These are phyloP conservation scores for Stachybotrys elegans DNA, from an alignment of 2,329 filamentous ascomycete species.

Conservation along the genomic window DNA sequence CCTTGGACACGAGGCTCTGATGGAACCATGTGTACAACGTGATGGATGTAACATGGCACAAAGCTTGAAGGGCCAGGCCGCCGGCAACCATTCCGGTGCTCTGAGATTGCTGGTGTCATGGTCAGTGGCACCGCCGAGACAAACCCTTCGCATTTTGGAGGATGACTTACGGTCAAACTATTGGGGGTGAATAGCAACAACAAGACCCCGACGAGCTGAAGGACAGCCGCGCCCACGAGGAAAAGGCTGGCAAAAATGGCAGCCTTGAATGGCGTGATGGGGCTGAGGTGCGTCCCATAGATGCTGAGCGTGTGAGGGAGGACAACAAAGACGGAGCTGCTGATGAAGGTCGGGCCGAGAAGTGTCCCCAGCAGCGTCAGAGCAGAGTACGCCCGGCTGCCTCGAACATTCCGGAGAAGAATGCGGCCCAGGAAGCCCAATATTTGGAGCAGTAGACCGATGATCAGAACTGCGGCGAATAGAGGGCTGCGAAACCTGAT, in stretches of 20 bases:
- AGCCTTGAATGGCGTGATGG: conserved; percentile 27
- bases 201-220: conserved; percentile 36
- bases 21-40: conserved; percentile 35
- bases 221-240: conserved; percentile 25
- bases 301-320: conserved; percentile 41
- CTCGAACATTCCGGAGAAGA: conserved; percentile 29
- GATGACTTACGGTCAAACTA: conserved; percentile 27
- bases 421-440: conserved; percentile 42
- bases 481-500: conserved; percentile 31
- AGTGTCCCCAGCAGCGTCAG: conserved; percentile 42
- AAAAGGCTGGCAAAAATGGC: conserved; percentile 28
- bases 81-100: conserved; percentile 34
- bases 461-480: conserved; percentile 34
- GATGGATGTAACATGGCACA: conserved; percentile 33
- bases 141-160: background rate
- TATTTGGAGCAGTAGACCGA: conserved; percentile 37
- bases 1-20: conserved; percentile 30
- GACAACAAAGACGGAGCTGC: conserved; percentile 36
- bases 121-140: too few species aligned
- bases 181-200: conserved; percentile 30
- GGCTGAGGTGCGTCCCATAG: conserved; percentile 38
- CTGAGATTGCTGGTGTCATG: conserved; percentile 21
- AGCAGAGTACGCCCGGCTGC: conserved; percentile 31
- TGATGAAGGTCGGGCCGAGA: conserved; percentile 41
- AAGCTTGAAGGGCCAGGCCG: conserved; percentile 39